Evolutionary conservation across 352 stramenopile genomes (phyloP).

Genomic region (Globisporangium iwayamae): DNA sequence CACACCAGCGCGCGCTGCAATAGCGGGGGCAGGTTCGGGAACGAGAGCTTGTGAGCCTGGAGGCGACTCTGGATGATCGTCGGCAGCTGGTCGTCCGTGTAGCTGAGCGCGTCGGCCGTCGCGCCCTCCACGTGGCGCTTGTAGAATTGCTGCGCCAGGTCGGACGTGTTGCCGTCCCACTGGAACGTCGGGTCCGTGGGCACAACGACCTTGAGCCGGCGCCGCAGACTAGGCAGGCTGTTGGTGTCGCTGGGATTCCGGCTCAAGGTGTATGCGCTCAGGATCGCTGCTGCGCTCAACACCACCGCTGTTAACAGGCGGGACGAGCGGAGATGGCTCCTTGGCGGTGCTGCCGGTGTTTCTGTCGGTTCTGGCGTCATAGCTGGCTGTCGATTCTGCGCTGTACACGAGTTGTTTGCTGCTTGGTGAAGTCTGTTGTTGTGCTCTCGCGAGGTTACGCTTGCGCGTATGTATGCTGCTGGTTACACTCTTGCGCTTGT

Average conservation of each 20-base stretch:
- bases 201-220: slow-evolving; percentile 6
- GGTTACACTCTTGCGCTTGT: not conserved
- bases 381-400: not conserved
- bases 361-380: not conserved
- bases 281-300: not conserved
- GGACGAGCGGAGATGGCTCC: not conserved
- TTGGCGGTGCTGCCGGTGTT: not conserved
- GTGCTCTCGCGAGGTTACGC: not conserved
- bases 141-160: slow-evolving; percentile 18
- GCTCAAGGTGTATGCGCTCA: not conserved
- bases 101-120: slow-evolving; percentile 20
- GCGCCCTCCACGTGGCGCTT: slow-evolving; percentile 11
- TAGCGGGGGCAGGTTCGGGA: slow-evolving; percentile 17
- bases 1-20: slow-evolving; percentile 37
- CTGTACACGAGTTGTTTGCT: not conserved
- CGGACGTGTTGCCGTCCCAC: slow-evolving; percentile 31
- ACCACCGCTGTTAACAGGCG: not conserved
- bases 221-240: not conserved
- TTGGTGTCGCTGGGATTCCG: no score
- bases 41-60: slow-evolving; percentile 1
- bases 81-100: slow-evolving; percentile 15
- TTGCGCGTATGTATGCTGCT: not conserved
- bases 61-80: slow-evolving; percentile 11
- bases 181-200: slow-evolving; percentile 18
- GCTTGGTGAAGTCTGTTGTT: not conserved